These are phyloP conservation scores for Sarocladium kiliense DNA, from an alignment of 2,329 filamentous ascomycete genomes.

Conservation along the genomic window DNA sequence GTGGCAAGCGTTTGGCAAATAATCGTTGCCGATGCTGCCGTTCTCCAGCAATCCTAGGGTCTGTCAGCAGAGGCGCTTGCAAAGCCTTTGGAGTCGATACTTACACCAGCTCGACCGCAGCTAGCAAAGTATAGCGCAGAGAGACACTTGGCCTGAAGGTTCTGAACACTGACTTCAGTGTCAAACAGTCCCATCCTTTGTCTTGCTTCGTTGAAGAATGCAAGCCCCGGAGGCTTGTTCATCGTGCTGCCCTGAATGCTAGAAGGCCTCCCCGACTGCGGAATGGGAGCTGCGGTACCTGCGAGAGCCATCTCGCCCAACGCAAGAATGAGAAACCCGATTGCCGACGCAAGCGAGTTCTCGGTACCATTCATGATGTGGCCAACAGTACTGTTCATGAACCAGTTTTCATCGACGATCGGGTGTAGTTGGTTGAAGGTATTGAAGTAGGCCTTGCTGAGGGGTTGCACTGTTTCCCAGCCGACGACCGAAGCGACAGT, in stretches of 20 bases:
- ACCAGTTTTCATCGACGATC: slow-evolving; percentile 51
- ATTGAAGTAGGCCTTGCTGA: slow-evolving; percentile 53
- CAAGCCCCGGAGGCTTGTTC: slow-evolving; percentile 48
- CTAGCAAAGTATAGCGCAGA: slow-evolving; percentile 50
- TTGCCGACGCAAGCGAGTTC: slow-evolving; percentile 43
- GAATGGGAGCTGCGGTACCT: slow-evolving; percentile 40
- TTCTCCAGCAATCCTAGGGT: slow-evolving; percentile 54
- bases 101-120: slow-evolving; percentile 45
- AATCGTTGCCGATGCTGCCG: slow-evolving; percentile 48
- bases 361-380: slow-evolving; percentile 41
- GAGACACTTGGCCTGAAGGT: slow-evolving; percentile 52
- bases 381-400: slow-evolving; percentile 41
- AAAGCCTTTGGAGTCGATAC: slow-evolving; percentile 14
- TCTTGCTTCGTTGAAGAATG: slow-evolving; percentile 58
- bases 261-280: slow-evolving; percentile 37
- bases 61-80: slow-evolving; percentile 11
- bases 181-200: slow-evolving; percentile 53
- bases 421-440: slow-evolving; percentile 55
- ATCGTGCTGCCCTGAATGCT: slow-evolving; percentile 47
- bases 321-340: slow-evolving; percentile 53
- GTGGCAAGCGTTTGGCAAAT: slow-evolving; percentile 52
- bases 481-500: slow-evolving; percentile 26
- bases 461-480: slow-evolving; percentile 43
- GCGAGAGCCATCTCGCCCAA: slow-evolving; percentile 54
- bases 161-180: slow-evolving; percentile 51